Evolutionary conservation across 305 asterid genomes (phyloP), one percentile per base, ranked within the genome.

Genomic region (Fraxinus angustifolia): DNA sequence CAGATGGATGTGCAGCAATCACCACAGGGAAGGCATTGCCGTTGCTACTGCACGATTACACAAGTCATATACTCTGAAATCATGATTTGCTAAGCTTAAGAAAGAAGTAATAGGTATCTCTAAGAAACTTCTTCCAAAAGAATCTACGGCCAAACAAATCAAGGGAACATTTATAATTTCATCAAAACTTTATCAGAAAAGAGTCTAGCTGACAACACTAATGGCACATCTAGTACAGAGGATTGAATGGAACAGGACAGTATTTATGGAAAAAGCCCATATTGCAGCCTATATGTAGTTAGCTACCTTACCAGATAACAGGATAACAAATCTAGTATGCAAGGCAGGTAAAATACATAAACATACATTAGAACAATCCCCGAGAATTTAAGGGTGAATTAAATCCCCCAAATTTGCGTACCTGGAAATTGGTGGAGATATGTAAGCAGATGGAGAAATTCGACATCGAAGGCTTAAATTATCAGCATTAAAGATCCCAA

Each of bases 1-100:
- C 98, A 0, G 89, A 87, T 4, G 99, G 98, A 71, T 95, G 97
- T 40, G 99, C 97, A 33, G 99, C 97, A 70, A 93, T 92, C 67
- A 93, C 98, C 73, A 87, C 83, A 0, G 99, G 98, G 84, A 85
- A 92, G 67, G 92, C 33, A 38, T 31, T 74, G 76, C 89, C 82
- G 0, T 84, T 83, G 90, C 88, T 89, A 33, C 92, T 81, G 87
- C 86, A 78, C 70, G 79, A 45, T 70, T 83, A 23, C 33, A 78
- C 40, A 45, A 34, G 60, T 38, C 70, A 72, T 74, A 76, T 6
- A 23, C 6, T 16, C 53, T 31, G 68, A 80, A 40, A 50, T 16
- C 26, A 53, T 60, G 40, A 50, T 76, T 50, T 12, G 45, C 62
- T 10, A 48, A 26, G 62, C n/a, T 38, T 0, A 10, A 38, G 28